Evolutionary conservation across 1,284 basidiomycete genomes (phyloP).

Genomic region (Chalciporus sp.): DNA sequence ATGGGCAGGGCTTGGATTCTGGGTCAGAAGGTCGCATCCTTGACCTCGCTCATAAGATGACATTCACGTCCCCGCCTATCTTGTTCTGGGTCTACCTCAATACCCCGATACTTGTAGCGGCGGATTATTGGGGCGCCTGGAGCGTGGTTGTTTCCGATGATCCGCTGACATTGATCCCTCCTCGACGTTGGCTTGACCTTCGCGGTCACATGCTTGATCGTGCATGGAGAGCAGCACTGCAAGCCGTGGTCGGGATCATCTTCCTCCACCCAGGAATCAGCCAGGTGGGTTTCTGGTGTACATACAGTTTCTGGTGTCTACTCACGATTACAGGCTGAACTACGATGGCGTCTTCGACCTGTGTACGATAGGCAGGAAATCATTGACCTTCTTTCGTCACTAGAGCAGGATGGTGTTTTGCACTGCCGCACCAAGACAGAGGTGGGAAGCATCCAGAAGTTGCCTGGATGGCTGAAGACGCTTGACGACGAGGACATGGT

Average conservation of each 20-base stretch:
- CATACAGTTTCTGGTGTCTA: constrained; percentile 2
- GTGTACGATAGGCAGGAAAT: constrained; percentile 80
- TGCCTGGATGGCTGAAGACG: constrained; percentile 31
- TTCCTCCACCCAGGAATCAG: constrained; percentile 73
- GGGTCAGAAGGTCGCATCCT: constrained; percentile 26
- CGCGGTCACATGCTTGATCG: constrained; percentile 59
- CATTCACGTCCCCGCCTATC: constrained; percentile 51
- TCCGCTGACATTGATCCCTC: constrained; percentile 51
- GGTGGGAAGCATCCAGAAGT: constrained; percentile 19
- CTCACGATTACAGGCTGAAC: constrained; percentile 50
- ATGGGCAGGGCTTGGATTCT: constrained; percentile 13
- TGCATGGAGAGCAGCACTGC: constrained; percentile 70
- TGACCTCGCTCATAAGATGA: constrained; percentile 44
- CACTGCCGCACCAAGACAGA: constrained; percentile 34
- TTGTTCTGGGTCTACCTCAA: constrained; percentile 72
- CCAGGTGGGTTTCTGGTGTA: constrained; percentile 52
- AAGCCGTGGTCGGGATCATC: constrained; percentile 67
- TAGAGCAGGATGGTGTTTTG: constrained; percentile 54
- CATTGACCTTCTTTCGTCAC: constrained; percentile 59
- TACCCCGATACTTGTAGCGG: constrained; percentile 47
- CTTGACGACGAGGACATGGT: constrained; percentile 51
- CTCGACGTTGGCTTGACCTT: constrained; percentile 79
- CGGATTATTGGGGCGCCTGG: constrained; percentile 57
- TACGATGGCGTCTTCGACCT: constrained; percentile 65
- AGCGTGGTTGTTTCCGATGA: constrained; percentile 53